These are phyloP conservation scores for Coemansia sp. DNA, from an alignment of 192 early-diverging fungal genomes.

Conservation along the genomic window DNA sequence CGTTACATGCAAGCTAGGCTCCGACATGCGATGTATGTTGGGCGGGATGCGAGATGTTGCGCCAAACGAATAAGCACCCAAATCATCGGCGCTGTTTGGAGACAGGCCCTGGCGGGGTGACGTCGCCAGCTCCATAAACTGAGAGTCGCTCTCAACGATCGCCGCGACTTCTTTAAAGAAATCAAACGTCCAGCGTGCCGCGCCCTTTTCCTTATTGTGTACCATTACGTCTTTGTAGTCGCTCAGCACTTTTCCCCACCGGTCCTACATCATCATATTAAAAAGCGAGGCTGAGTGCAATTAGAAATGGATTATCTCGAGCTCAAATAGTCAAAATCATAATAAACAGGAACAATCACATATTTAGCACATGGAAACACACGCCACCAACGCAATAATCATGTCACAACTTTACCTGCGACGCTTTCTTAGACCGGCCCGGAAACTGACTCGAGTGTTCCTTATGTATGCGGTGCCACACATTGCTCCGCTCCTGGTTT, in stretches of 20 bases:
- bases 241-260: constrained; percentile 55
- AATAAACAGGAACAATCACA: background rate
- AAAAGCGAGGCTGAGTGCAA: background rate
- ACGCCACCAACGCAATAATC: background rate
- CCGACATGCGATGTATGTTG: constrained; percentile 46
- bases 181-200: constrained; percentile 54
- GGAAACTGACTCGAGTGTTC: constrained; percentile 53
- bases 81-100: constrained; percentile 12
- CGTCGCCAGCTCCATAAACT: constrained; percentile 38
- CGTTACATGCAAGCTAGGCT: constrained; percentile 22
- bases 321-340: background rate
- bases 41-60: background rate
- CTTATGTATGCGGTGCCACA: constrained; percentile 52
- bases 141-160: constrained; percentile 43
- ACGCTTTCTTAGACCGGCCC: constrained; percentile 50
- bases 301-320: background rate
- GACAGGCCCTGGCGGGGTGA: constrained; percentile 6
- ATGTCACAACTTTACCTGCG: constrained; percentile 33
- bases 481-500: constrained; percentile 55
- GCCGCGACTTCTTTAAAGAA: constrained; percentile 51
- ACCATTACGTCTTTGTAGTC: constrained; percentile 54
- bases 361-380: background rate
- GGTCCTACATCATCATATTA: constrained; percentile 25
- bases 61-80: constrained; percentile 31
- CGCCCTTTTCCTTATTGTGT: constrained; percentile 54